These are phyloP conservation scores for Hypoxylon perforatum DNA, from an alignment of 495 filamentous ascomycete species.

Conservation along the genomic window DNA sequence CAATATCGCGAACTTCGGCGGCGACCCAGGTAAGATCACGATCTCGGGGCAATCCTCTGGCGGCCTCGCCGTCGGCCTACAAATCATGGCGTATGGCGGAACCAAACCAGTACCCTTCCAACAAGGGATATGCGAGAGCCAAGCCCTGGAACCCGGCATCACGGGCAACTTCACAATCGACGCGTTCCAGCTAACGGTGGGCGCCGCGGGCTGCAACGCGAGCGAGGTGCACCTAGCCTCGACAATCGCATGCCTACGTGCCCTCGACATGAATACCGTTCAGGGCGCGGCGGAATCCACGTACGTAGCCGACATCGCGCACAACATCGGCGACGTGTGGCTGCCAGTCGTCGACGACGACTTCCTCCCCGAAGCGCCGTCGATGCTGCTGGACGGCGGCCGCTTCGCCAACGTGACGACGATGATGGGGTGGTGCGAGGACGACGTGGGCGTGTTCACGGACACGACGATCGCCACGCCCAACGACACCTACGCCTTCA, in stretches of 20 bases:
- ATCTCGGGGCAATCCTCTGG: slow-evolving; percentile 69
- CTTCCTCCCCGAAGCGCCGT: slow-evolving; percentile 53
- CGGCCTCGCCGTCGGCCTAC: slow-evolving; percentile 53
- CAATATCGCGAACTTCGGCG: slow-evolving; percentile 70
- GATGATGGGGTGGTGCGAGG: slow-evolving; percentile 47
- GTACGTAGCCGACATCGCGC: slow-evolving; percentile 25
- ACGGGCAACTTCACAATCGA: slow-evolving; percentile 41
- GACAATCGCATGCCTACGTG: slow-evolving; percentile 65
- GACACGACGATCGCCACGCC: slow-evolving; percentile 48
- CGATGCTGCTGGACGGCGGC: slow-evolving; percentile 47
- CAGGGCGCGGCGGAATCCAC: slow-evolving; percentile 49
- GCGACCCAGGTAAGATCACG: slow-evolving; percentile 62
- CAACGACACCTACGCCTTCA: slow-evolving; percentile 63
- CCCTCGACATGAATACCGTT: slow-evolving; percentile 60
- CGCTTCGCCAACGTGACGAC: slow-evolving; percentile 49
- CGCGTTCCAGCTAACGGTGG: slow-evolving; percentile 54
- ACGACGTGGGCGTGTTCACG: slow-evolving; percentile 39
- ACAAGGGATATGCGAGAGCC: slow-evolving; percentile 45
- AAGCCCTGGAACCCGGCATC: slow-evolving; percentile 43
- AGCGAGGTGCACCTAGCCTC: slow-evolving; percentile 48
- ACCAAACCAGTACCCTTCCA: slow-evolving; percentile 50
- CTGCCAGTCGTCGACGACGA: slow-evolving; percentile 55
- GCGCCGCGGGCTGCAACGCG: slow-evolving; percentile 60
- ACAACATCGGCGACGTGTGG: slow-evolving; percentile 46
- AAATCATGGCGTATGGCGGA: slow-evolving; percentile 54